A percentile compares a stretch with the other conserved stretches of the same genome.
Conservation (phyloP, 345 rosid genomes). For the Cardamine chenopodiifolia region DNA sequence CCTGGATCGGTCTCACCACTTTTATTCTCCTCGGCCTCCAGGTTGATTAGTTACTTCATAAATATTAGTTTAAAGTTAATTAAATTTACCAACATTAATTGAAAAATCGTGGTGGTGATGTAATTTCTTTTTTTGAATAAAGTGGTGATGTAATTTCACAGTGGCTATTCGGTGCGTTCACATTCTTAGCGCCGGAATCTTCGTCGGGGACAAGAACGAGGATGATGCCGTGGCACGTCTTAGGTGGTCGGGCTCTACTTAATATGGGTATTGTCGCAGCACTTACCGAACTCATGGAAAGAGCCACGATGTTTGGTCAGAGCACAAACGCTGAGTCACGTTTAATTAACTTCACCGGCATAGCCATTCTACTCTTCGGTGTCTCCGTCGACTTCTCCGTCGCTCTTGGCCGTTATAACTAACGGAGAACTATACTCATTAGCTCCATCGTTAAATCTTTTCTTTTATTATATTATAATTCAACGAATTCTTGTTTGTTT, state of each 20-base stretch:
- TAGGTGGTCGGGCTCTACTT: constrained; percentile 68
- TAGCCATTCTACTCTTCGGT: constrained; percentile 73
- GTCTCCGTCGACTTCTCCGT: constrained; percentile 77
- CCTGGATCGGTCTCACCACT: constrained; percentile 81
- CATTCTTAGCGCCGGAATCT: constrained; percentile 48
- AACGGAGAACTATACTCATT: constrained; percentile 19
- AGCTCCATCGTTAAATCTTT: not conserved
- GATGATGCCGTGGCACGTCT: constrained; percentile 72
- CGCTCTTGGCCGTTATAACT: constrained; percentile 62
- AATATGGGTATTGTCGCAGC: constrained; percentile 82
- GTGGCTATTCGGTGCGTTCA: constrained; percentile 69
- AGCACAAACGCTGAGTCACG: constrained; percentile 50
- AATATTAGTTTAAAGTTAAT: not conserved
- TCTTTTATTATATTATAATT: constrained; percentile 4
- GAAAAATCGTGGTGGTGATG: not conserved
- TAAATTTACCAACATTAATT: not conserved
- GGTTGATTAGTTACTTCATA: constrained; percentile 43
- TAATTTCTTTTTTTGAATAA: too few species aligned
- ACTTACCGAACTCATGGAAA: constrained; percentile 74
- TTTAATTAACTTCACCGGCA: constrained; percentile 69
- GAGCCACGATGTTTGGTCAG: constrained; percentile 41
- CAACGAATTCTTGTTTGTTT: constrained; percentile 9
- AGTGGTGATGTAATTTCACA: constrained; percentile 35
- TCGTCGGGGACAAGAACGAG: constrained; percentile 21
- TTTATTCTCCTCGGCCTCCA: constrained; percentile 65